Percentiles rank a stretch among this genome's conserved stretches.
These are phyloP conservation scores for Candida sanyaensis DNA, from an alignment of 1,139 yeast species.

Conservation along the genomic window DNA sequence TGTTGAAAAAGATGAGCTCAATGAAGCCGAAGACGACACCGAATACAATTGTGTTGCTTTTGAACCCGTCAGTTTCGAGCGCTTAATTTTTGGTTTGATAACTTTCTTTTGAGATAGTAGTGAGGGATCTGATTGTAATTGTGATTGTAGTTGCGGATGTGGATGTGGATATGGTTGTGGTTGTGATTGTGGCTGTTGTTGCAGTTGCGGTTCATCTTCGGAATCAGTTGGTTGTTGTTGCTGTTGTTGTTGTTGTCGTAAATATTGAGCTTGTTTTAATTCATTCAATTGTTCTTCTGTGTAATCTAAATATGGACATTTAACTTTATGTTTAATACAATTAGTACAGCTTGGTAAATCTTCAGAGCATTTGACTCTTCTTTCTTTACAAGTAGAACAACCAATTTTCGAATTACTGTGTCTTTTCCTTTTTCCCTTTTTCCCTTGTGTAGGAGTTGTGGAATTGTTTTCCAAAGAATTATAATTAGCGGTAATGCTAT, in stretches of 20 bases:
- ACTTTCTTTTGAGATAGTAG: constrained; percentile 4
- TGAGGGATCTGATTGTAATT: neutral
- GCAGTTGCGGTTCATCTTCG: constrained; percentile 2
- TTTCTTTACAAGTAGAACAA: constrained; percentile 46
- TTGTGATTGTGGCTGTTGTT: constrained; percentile 4
- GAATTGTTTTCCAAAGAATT: neutral
- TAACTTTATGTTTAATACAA: constrained; percentile 43
- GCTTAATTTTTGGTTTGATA: neutral
- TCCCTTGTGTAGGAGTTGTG: constrained; percentile 1
- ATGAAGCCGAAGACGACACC: neutral
- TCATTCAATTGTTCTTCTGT: constrained; percentile 35
- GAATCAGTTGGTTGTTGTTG: constrained; percentile 11
- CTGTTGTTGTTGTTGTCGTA: too few species aligned
- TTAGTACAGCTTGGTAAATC: constrained; percentile 44
- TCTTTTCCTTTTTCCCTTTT: constrained; percentile 24
- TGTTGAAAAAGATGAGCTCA: neutral
- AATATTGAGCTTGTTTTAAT: constrained; percentile 22
- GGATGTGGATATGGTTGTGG: too few species aligned
- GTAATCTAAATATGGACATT: constrained; percentile 43
- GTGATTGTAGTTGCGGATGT: too few species aligned
- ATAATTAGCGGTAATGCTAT: neutral
- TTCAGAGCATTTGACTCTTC: constrained; percentile 47
- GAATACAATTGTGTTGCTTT: neutral
- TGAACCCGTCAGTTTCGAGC: neutral
- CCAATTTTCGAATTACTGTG: constrained; percentile 39